phyloP scores from a whole-genome alignment of 148 eudicot species.

The Vaccinium myrtillus region DNA sequence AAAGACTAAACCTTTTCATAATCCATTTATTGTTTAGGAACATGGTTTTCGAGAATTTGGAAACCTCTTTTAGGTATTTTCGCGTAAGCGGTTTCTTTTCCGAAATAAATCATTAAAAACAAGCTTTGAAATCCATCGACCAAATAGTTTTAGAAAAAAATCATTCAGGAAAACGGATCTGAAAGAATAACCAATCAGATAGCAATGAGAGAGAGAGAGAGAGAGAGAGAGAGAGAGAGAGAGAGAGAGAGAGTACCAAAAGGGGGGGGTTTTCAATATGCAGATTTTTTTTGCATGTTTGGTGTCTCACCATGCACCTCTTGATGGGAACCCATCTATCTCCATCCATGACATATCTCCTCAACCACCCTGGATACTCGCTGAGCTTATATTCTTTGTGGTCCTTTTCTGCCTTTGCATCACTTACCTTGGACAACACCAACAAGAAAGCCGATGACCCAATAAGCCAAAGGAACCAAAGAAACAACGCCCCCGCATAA shows the following conservation, averaged over 20 bases:
- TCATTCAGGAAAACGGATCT: background rate
- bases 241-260: background rate
- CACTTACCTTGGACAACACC: background rate
- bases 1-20: background rate
- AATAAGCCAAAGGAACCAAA: background rate
- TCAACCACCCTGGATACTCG: background rate
- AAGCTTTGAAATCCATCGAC: background rate
- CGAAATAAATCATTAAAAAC: background rate
- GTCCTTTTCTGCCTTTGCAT: background rate
- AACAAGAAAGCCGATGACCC: background rate
- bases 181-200: background rate
- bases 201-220: background rate
- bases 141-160: background rate
- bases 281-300: background rate
- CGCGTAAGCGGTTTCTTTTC: background rate
- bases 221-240: too few relatives aligned
- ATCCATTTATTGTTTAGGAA: background rate
- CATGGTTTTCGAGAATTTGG: background rate
- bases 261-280: background rate
- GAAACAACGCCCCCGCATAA: background rate
- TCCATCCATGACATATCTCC: background rate
- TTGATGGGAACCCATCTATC: conserved; percentile 1
- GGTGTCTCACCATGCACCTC: background rate
- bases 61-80: background rate
- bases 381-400: conserved; percentile 4